Base-by-base conservation (phyloP, 371 early-diverging fungal genomes). In the Mortierella sp. region DNA sequence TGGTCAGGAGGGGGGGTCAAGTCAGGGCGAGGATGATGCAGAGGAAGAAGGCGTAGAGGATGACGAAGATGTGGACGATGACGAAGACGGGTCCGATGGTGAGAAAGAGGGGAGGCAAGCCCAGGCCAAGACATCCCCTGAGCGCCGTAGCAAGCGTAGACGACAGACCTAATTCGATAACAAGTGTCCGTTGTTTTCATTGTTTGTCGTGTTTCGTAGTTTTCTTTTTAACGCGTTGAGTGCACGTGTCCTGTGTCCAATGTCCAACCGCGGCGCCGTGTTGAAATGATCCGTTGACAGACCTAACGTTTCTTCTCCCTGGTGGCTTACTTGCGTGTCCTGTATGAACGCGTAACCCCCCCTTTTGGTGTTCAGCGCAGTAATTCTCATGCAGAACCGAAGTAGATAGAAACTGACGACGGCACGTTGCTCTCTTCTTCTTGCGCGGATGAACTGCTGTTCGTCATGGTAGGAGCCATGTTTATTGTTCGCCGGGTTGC, bases 111-210 rank as follows among this genome's bases (percentile, higher is more conserved):
- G 75, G 21, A 77, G 72, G 63, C 72, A 77, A 16, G 60, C 18
- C n/a, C 60, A 60, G 4, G 32, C 32, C 60, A 60, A 60, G 32
- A 0, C 60, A 27, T 60, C 60, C 32, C 60, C 60, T 60, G 60
- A 60, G 32, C 60, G 60, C 5, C 60, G 60, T 32, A 75, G 71
- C 54, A 82, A 82, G 65, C 74, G 82, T 46, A 55, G 82, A 29
- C 77, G 75, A 55, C 82, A 82, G 41, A 73, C 72, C 14, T 60
- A 63, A 41, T 72, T 75, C 27, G 55, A 75, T 51, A 51, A 51
- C 32, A 51, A 32, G 60, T 60, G 14, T 60, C 60, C 16, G 16
- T 32, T 14, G 5, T 32, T 58, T n/a, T n/a, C 55, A 21, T 24
- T n/a, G 55, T 24, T n/a, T 24, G 21, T 55, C n/a, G n/a, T 55